These are phyloP conservation scores for Plasmodium relictum DNA, from an alignment of 169 alveolate species.

Conservation along the genomic window DNA sequence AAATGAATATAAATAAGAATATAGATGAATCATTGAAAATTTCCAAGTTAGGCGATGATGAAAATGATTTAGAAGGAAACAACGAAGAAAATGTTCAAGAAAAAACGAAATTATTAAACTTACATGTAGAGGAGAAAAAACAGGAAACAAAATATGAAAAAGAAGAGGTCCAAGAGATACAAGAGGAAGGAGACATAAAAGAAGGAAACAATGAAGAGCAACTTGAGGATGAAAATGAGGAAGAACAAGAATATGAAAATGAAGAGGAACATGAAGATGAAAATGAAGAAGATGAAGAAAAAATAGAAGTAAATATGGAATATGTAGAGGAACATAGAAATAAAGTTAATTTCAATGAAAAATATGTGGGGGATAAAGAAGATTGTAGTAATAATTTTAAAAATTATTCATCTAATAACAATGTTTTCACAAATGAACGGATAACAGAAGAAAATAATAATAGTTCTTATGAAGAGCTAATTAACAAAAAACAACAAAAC, in stretches of 20 bases:
- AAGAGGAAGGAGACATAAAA: neutral
- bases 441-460: neutral
- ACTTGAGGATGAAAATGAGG: conserved; percentile 6
- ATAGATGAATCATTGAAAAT: conserved; percentile 8
- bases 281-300: conserved; percentile 3
- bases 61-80: conserved; percentile 1
- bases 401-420: neutral
- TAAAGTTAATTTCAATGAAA: neutral
- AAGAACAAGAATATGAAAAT: neutral
- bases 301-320: neutral
- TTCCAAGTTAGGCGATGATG: conserved; percentile 11
- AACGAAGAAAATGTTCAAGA: conserved; percentile 22
- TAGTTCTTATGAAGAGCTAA: too few species aligned
- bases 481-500: too few species aligned
- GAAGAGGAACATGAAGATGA: neutral
- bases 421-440: neutral
- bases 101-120: conserved; percentile 12
- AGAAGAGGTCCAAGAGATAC: conserved; percentile 3
- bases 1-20: neutral
- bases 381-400: neutral
- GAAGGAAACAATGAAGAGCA: neutral
- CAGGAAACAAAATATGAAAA: conserved; percentile 38
- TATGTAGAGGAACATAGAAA: neutral
- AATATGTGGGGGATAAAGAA: neutral
- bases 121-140: conserved; percentile 2